Conservation (phyloP, 2,329 filamentous ascomycete species). For the Paramyrothecium sp. region DNA sequence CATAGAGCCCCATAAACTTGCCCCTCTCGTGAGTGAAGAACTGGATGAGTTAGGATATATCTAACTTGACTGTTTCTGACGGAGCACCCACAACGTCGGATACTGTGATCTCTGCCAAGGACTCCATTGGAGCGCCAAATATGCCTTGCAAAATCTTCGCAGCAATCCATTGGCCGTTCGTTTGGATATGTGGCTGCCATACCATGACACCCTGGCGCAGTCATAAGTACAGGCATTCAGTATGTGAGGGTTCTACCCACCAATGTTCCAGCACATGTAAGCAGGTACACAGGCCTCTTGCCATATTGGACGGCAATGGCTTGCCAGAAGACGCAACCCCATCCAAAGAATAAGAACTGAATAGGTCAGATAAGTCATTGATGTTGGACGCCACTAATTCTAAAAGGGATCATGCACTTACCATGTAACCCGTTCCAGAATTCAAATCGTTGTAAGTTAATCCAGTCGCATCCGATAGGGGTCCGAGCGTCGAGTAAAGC, state of each 20-base stretch:
- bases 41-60: too few species aligned
- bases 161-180: conserved; percentile 17
- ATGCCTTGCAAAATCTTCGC: conserved; percentile 25
- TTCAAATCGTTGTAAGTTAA: neutral
- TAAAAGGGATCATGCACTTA: too few species aligned
- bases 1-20: conserved; percentile 24
- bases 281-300: neutral
- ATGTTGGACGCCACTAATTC: too few species aligned
- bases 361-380: neutral
- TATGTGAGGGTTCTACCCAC: too few species aligned
- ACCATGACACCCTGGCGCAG: conserved; percentile 1
- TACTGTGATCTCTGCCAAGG: conserved; percentile 24
- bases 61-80: too few species aligned
- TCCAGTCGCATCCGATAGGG: too few species aligned
- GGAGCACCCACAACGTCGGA: conserved; percentile 20
- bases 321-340: neutral
- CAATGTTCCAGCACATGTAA: neutral
- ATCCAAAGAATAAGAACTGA: neutral
- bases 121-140: conserved; percentile 25
- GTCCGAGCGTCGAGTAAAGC: too few species aligned
- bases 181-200: conserved; percentile 8
- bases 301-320: neutral
- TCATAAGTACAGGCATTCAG: neutral
- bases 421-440: neutral
- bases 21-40: conserved; percentile 25